phyloP scores from a whole-genome alignment of 441 rosid species.

The Arabidopsis hybrid region DNA sequence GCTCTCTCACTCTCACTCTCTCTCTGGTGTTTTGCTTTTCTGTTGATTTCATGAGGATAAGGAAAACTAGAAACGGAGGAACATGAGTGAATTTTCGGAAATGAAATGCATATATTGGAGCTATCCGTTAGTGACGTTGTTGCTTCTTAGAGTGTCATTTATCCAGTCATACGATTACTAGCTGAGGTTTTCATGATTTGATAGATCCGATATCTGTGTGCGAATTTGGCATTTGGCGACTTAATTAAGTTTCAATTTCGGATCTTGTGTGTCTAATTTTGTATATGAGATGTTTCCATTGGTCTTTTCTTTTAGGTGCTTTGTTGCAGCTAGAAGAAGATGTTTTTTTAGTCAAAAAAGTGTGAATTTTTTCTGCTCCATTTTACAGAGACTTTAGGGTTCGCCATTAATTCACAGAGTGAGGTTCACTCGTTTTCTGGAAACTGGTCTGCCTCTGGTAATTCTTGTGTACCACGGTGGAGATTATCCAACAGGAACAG shows the following conservation, averaged over 20 bases:
- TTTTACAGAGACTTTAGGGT: constrained; percentile 52
- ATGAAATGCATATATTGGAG: not conserved
- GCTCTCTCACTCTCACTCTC: not conserved
- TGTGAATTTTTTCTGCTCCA: constrained; percentile 16
- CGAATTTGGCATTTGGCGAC: not conserved
- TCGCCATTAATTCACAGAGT: constrained; percentile 6
- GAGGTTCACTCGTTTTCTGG: constrained; percentile 41
- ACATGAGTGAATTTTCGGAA: not conserved
- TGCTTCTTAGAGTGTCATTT: constrained; percentile 7
- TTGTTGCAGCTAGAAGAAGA: constrained; percentile 14
- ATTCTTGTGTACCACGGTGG: constrained; percentile 47
- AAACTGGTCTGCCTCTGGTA: constrained; percentile 45
- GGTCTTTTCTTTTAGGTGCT: not conserved
- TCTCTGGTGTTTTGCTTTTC: not conserved
- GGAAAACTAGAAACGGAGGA: constrained; percentile 4
- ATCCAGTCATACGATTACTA: constrained; percentile 2
- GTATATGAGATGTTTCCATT: constrained; percentile 15
- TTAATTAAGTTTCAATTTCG: constrained; percentile 1
- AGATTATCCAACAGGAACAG: constrained; percentile 38
- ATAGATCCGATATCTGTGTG: constrained; percentile 16
- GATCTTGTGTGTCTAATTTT: constrained; percentile 16
- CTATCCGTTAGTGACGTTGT: not conserved
- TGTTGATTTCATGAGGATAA: constrained; percentile 23
- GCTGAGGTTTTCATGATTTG: not conserved
- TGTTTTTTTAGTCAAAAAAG: constrained; percentile 14